Evolutionary conservation across 129 eudicot genomes (phyloP).

Genomic region (Logfia minima): DNA sequence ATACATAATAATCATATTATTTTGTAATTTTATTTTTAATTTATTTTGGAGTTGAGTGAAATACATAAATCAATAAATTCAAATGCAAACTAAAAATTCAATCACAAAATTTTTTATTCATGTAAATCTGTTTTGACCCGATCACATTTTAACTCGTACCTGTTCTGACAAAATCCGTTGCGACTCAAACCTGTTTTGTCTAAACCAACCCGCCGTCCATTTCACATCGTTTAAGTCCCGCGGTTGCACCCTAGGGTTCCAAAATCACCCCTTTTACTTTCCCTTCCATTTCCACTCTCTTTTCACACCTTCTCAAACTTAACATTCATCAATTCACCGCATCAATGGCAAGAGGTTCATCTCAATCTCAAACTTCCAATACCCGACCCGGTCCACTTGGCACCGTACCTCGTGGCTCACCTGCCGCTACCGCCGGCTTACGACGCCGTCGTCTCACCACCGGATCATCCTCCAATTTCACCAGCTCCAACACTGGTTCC

Average conservation of each 20-base stretch:
- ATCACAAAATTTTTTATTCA: too few relatives aligned
- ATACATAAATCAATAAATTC: too few relatives aligned
- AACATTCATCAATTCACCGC: conserved; percentile 6
- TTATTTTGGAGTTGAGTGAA: too few relatives aligned
- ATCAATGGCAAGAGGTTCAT: conserved; percentile 65
- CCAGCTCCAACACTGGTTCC: conserved; percentile 3
- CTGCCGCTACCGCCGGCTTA: conserved; percentile 72
- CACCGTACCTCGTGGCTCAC: conserved; percentile 62
- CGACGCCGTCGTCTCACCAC: conserved; percentile 60
- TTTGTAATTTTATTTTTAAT: too few relatives aligned
- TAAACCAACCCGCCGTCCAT: too few relatives aligned
- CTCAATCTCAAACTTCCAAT: conserved; percentile 67
- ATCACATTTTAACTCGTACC: too few relatives aligned
- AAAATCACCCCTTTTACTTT: conserved; percentile 7
- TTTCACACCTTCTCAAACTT: not conserved
- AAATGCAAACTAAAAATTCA: too few relatives aligned
- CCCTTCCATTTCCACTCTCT: not conserved
- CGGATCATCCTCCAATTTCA: conserved; percentile 29
- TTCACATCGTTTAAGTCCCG: too few relatives aligned
- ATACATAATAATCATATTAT: too few relatives aligned
- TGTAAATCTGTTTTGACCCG: too few relatives aligned
- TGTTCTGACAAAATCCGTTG: too few relatives aligned
- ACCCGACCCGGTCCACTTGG: conserved; percentile 54
- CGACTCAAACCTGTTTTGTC: too few relatives aligned
- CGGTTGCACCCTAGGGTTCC: conserved; percentile 10